A percentile compares a stretch with the other conserved stretches of the same genome.
Evolutionary conservation across 352 stramenopile genomes (phyloP).

Genomic region (Phytophthora constricta): DNA sequence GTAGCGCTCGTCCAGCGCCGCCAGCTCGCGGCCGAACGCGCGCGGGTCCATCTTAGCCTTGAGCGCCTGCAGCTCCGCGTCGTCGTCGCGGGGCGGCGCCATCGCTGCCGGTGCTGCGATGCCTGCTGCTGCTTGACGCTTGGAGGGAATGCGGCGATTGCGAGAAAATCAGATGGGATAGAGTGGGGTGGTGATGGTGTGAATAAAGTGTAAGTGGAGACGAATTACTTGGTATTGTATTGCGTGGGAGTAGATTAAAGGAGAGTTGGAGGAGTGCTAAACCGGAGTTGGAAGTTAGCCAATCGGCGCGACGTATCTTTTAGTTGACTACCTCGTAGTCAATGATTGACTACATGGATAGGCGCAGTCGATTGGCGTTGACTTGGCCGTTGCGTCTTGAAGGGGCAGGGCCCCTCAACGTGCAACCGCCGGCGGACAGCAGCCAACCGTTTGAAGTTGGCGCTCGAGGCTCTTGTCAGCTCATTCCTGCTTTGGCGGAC

Average conservation of each 20-base stretch:
- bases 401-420: no score
- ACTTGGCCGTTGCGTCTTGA: no score
- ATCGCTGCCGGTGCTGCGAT: constrained; percentile 18
- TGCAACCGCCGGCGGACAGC: no score
- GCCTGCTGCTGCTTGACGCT: constrained; percentile 1
- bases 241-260: neutral
- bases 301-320: constrained; percentile 8
- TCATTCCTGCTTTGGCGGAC: constrained; percentile 39
- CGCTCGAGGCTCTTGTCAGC: no score
- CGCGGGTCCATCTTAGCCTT: constrained; percentile 64
- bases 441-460: no score
- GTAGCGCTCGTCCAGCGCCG: constrained; percentile 67
- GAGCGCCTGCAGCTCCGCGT: constrained; percentile 70
- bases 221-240: constrained; percentile 3
- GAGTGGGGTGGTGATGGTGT: neutral
- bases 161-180: neutral
- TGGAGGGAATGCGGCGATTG: neutral
- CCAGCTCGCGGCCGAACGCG: constrained; percentile 57
- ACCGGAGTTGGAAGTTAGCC: constrained; percentile 5
- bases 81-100: constrained; percentile 37
- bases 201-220: neutral
- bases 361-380: no score
- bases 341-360: no score
- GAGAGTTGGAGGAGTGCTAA: neutral
- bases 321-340: no score